These are phyloP conservation scores for Diaporthe citri DNA, from an alignment of 2,329 filamentous ascomycete genomes.

Conservation along the genomic window DNA sequence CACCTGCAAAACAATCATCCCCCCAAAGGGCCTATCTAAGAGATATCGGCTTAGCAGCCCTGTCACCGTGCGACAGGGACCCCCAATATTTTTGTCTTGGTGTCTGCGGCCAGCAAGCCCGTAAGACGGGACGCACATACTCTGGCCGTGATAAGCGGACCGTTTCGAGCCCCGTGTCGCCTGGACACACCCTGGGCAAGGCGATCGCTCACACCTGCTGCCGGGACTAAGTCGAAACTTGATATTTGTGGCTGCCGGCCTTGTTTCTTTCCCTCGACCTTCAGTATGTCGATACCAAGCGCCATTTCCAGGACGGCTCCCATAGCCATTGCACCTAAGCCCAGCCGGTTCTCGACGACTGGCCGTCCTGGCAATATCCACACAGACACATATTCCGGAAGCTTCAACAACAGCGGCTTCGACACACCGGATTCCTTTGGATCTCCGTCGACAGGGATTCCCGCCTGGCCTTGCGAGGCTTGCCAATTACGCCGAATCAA, in stretches of 20 bases:
- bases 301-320: slow-evolving; percentile 72
- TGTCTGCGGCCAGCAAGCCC: slow-evolving; percentile 24
- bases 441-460: slow-evolving; percentile 55
- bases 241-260: slow-evolving; percentile 21
- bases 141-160: slow-evolving; percentile 27
- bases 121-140: slow-evolving; percentile 23
- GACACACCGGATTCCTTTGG: slow-evolving; percentile 63
- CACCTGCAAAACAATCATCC: slow-evolving; percentile 25
- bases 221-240: slow-evolving; percentile 10
- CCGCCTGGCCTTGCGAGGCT: slow-evolving; percentile 74
- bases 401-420: slow-evolving; percentile 59
- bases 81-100: slow-evolving; percentile 29
- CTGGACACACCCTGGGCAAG: slow-evolving; percentile 31
- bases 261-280: slow-evolving; percentile 41
- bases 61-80: neutral
- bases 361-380: slow-evolving; percentile 62
- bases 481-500: slow-evolving; percentile 80
- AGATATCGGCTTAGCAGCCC: slow-evolving; percentile 35
- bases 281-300: slow-evolving; percentile 66
- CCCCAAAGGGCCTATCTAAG: slow-evolving; percentile 32
- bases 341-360: slow-evolving; percentile 57
- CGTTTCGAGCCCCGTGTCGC: slow-evolving; percentile 20
- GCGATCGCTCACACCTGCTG: slow-evolving; percentile 25
- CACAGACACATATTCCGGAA: slow-evolving; percentile 63
- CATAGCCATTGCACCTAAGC: slow-evolving; percentile 75